Conservation (phyloP, 495 filamentous ascomycete species). For the Penicillium silybi region DNA sequence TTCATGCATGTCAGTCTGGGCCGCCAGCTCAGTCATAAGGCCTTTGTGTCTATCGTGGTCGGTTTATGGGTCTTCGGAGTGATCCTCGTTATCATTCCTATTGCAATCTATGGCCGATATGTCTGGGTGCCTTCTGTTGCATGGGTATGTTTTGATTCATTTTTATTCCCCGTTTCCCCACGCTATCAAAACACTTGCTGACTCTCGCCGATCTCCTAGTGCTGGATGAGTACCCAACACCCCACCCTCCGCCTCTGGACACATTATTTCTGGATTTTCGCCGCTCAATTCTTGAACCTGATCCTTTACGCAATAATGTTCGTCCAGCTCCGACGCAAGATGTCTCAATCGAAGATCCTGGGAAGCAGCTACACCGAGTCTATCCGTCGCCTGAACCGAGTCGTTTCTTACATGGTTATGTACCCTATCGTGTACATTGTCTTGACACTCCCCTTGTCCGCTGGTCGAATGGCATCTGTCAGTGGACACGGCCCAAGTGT, state of each 20-base stretch:
- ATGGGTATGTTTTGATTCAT: slow-evolving; percentile 49
- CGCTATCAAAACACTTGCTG: not conserved
- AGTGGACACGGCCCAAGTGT: slow-evolving; percentile 47
- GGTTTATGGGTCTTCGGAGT: slow-evolving; percentile 54
- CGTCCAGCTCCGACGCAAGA: slow-evolving; percentile 44
- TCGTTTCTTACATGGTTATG: slow-evolving; percentile 59
- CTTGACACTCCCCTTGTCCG: slow-evolving; percentile 60
- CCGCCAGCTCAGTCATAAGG: slow-evolving; percentile 45
- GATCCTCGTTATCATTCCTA: slow-evolving; percentile 49
- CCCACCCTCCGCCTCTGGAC: slow-evolving; percentile 55
- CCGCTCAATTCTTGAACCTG: slow-evolving; percentile 55
- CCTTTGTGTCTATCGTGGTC: slow-evolving; percentile 43
- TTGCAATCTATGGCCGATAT: slow-evolving; percentile 45
- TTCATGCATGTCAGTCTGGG: slow-evolving; percentile 54
- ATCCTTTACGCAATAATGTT: slow-evolving; percentile 59
- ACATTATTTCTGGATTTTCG: slow-evolving; percentile 71
- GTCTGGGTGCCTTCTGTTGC: slow-evolving; percentile 54
- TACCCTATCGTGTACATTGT: slow-evolving; percentile 65
- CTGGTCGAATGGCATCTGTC: slow-evolving; percentile 58
- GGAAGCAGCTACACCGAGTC: slow-evolving; percentile 19
- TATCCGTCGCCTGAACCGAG: slow-evolving; percentile 21
- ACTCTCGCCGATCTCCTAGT: slow-evolving; percentile 33
- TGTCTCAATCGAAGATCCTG: slow-evolving; percentile 27
- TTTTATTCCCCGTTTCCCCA: not conserved
- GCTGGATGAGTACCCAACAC: slow-evolving; percentile 60